These are phyloP conservation scores for Botryotinia globosa DNA, from an alignment of 2,329 filamentous ascomycete genomes.

Conservation along the genomic window DNA sequence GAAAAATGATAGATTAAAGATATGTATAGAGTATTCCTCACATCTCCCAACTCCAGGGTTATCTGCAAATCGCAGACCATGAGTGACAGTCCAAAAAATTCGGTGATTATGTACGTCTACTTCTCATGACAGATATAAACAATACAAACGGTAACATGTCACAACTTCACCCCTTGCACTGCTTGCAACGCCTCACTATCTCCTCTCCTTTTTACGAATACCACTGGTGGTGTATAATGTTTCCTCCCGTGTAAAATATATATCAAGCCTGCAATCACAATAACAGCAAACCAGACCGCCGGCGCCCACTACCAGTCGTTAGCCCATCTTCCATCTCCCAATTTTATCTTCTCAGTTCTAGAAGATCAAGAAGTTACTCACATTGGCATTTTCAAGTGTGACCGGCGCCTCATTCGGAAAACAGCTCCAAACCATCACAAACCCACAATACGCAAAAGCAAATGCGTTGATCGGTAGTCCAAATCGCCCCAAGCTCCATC, in stretches of 20 bases:
- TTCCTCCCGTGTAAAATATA: slow-evolving; percentile 40
- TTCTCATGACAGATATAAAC: not conserved
- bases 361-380: not conserved
- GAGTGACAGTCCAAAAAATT: not conserved
- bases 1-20: not conserved
- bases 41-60: not conserved
- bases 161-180: not conserved
- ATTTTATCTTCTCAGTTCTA: not conserved
- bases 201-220: slow-evolving; percentile 13
- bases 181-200: not conserved
- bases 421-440: slow-evolving; percentile 49
- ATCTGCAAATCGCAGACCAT: not conserved
- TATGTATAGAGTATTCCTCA: not conserved
- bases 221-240: slow-evolving; percentile 37
- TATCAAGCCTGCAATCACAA: slow-evolving; percentile 27
- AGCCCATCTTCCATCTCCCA: not conserved
- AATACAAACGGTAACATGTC: not conserved
- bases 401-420: slow-evolving; percentile 45
- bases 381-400: slow-evolving; percentile 31
- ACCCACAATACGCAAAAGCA: slow-evolving; percentile 45
- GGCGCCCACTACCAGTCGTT: slow-evolving; percentile 44
- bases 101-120: not conserved
- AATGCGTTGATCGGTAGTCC: slow-evolving; percentile 45
- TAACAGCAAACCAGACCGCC: slow-evolving; percentile 27
- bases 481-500: slow-evolving; percentile 45